Evolutionary conservation across 1,284 basidiomycete genomes (phyloP).

Genomic region (Sporisorium graminicola): DNA sequence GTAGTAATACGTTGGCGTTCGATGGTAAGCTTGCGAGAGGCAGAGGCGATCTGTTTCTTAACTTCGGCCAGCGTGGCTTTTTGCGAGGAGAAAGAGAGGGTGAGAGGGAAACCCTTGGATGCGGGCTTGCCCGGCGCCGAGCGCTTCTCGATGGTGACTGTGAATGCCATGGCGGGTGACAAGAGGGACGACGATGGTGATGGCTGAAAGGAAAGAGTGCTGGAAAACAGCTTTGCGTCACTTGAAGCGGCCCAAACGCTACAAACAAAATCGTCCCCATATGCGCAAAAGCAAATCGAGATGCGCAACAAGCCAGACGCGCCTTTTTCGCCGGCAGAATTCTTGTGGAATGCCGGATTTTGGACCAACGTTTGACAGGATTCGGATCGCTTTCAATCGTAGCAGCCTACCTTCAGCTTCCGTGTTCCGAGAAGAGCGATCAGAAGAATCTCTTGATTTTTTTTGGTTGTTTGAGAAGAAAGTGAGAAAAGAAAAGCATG

Average conservation of each 20-base stretch:
- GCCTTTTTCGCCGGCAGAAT: neutral
- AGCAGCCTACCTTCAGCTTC: neutral
- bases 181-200: conserved; percentile 1
- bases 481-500: conserved; percentile 3
- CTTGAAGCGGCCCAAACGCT: conserved; percentile 9
- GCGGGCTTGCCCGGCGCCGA: conserved; percentile 48
- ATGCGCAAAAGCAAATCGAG: neutral
- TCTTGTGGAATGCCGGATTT: neutral
- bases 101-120: conserved; percentile 56
- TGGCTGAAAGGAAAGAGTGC: neutral
- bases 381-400: neutral
- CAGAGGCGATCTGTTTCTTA: conserved; percentile 54
- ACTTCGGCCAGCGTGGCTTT: conserved; percentile 57
- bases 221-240: neutral
- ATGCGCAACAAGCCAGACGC: conserved; percentile 6
- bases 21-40: conserved; percentile 43
- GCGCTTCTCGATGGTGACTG: conserved; percentile 50
- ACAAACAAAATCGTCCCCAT: neutral
- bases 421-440: conserved; percentile 31
- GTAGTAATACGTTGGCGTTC: conserved; percentile 65
- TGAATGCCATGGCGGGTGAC: conserved; percentile 37
- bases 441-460: neutral
- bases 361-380: conserved; percentile 1
- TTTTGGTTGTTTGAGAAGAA: conserved; percentile 24
- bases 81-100: conserved; percentile 33